A percentile compares a stretch with the other conserved stretches of the same genome.
Evolutionary conservation across 192 early-diverging fungal species (phyloP).

Genomic region (Entomortierella beljakovae): DNA sequence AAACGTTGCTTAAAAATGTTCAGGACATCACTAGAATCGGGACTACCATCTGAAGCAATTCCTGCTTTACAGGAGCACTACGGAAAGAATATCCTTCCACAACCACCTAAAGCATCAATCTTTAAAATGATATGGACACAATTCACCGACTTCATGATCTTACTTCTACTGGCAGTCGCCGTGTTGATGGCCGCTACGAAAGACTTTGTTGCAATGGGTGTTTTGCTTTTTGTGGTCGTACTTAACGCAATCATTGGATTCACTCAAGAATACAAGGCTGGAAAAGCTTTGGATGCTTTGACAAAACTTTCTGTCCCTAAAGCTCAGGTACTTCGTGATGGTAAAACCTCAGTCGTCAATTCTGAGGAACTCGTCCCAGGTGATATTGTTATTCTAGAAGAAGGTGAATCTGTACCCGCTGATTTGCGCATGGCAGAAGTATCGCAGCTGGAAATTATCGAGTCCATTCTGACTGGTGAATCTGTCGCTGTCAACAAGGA

Average conservation of each 20-base stretch:
- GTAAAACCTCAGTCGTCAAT: slow-evolving; percentile 70
- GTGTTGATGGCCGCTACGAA: slow-evolving; percentile 85
- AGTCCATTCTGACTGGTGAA: slow-evolving; percentile 87
- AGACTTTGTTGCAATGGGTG: slow-evolving; percentile 82
- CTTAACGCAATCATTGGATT: slow-evolving; percentile 93
- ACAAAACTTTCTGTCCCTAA: slow-evolving; percentile 69
- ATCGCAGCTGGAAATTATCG: slow-evolving; percentile 80
- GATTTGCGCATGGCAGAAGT: slow-evolving; percentile 80
- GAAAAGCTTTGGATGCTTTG: slow-evolving; percentile 86
- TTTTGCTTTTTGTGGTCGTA: slow-evolving; percentile 72
- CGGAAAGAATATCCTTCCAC: slow-evolving; percentile 85
- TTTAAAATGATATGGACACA: slow-evolving; percentile 85
- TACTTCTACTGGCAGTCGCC: slow-evolving; percentile 84
- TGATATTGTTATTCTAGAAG: slow-evolving; percentile 83
- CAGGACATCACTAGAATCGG: slow-evolving; percentile 71
- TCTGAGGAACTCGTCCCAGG: slow-evolving; percentile 78
- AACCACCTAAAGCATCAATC: slow-evolving; percentile 74
- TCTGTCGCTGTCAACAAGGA: slow-evolving; percentile 73
- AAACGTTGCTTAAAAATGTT: slow-evolving; percentile 89
- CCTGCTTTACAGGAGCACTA: slow-evolving; percentile 77
- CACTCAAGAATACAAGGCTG: slow-evolving; percentile 94
- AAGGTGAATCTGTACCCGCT: slow-evolving; percentile 85
- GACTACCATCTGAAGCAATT: slow-evolving; percentile 70
- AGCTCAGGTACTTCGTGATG: slow-evolving; percentile 80
- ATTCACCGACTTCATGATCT: slow-evolving; percentile 93